phyloP scores from a whole-genome alignment of 78 protist species.

The Dictyostelium brefeldianum region DNA sequence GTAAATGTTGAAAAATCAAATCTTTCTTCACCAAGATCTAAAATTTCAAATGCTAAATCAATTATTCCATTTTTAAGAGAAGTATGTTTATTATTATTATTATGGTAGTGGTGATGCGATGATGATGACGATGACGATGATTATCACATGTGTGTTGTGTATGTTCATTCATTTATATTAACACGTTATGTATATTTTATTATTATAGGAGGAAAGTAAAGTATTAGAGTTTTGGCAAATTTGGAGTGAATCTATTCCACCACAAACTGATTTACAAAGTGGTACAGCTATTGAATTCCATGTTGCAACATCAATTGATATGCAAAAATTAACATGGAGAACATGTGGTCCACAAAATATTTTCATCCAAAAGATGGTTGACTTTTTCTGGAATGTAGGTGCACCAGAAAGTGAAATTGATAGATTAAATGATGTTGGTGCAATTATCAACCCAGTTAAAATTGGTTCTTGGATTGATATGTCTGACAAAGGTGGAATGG shows the following conservation, averaged over 20 bases:
- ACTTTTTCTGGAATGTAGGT: conserved; percentile 91
- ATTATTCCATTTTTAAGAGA: conserved; percentile 61
- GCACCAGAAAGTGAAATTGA: conserved; percentile 90
- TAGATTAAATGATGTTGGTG: conserved; percentile 87
- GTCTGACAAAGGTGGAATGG: conserved; percentile 89
- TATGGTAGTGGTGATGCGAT: too few relatives aligned
- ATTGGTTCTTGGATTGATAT: conserved; percentile 91
- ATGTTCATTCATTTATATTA: too few relatives aligned
- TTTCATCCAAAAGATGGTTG: conserved; percentile 90
- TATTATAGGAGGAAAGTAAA: conserved; percentile 54
- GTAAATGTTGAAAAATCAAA: not conserved
- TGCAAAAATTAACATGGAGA: conserved; percentile 89
- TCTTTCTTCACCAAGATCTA: conserved; percentile 62
- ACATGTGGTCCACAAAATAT: conserved; percentile 87
- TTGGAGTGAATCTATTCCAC: conserved; percentile 85
- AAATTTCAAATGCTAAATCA: conserved; percentile 63
- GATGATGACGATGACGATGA: too few relatives aligned
- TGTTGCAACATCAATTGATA: conserved; percentile 86
- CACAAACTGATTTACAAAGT: conserved; percentile 78
- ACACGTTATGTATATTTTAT: not conserved
- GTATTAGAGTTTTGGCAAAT: conserved; percentile 82
- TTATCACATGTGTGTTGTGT: too few relatives aligned
- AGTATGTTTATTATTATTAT: conserved; percentile 20
- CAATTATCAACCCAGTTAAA: conserved; percentile 87
- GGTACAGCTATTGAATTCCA: conserved; percentile 83